Percentiles rank a stretch among this genome's conserved stretches.
Conservation (phyloP, 2,329 filamentous ascomycete species). For the Byssoonygena ceratinophila region DNA sequence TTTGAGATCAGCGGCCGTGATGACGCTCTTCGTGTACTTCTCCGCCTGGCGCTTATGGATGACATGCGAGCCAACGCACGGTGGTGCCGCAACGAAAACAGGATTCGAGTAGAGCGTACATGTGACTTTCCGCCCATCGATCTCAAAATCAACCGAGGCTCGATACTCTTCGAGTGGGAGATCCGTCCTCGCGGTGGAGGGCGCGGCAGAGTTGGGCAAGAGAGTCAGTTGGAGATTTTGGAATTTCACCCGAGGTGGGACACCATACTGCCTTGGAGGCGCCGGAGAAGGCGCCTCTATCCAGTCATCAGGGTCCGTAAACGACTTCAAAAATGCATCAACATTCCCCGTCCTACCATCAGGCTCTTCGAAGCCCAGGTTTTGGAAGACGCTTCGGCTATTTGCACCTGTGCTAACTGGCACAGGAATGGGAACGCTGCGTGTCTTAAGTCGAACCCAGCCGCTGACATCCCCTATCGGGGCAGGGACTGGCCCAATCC, state of each 20-base stretch:
- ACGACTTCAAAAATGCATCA: neutral
- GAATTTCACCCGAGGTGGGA: neutral
- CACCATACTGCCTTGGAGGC: neutral
- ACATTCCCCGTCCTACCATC: conserved; percentile 4
- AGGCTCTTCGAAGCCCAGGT: conserved; percentile 1
- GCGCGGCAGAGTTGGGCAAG: neutral
- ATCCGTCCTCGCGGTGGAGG: neutral
- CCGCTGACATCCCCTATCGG: neutral
- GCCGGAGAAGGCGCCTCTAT: neutral
- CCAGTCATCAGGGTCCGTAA: conserved; percentile 2
- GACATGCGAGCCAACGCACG: conserved; percentile 5
- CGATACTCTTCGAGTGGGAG: conserved; percentile 1
- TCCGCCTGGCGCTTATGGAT: conserved; percentile 2
- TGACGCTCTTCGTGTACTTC: neutral
- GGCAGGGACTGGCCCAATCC: conserved; percentile 1
- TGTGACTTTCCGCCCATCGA: neutral
- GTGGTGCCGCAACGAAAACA: conserved; percentile 1
- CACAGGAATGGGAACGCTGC: neutral
- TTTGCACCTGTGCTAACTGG: conserved; percentile 3
- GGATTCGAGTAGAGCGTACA: conserved; percentile 4
- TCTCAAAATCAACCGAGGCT: neutral
- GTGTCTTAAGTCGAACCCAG: conserved; percentile 4
- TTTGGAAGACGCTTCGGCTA: conserved; percentile 6
- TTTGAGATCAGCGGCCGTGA: conserved; percentile 2
- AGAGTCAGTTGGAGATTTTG: neutral